Evolutionary conservation across 179 eudicot species (phyloP), one percentile per base, ranked within the genome.

Genomic region (Spinacia oleracea): DNA sequence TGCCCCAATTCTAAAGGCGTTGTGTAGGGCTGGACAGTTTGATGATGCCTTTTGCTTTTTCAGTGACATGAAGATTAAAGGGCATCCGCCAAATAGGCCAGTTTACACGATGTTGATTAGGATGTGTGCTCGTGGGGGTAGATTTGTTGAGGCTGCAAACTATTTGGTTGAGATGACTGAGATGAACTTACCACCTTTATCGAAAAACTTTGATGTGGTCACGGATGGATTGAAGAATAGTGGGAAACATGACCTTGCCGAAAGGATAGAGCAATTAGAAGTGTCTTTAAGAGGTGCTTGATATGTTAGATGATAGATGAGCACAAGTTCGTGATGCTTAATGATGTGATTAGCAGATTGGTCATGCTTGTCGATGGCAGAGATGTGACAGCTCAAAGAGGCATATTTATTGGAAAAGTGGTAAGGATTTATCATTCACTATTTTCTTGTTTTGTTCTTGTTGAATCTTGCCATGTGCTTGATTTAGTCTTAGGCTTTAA

Each of bases 131-230:
- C 98, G 98, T 70, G 98, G 95, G 48, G 97, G 93, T 72, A 89
- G 91, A 81, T 91, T 84, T 88, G 89, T 95, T 16, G 95, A 93
- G 84, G 98, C 97, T 29, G 98, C 94, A 10, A 95, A 95, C 82
- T 95, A 95, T 86, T 79, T 95, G 88, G 86, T 90, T 83, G 98
- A 95, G 86, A 95, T 95, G 98, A 90, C 98, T 9, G 98, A 93
- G 89, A 72, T 90, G 34, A 85, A 81, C 74, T 84, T 95, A 73
- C 67, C 79, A 58, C 98, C 98, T 51, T 80, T 90, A 89, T 86
- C 98, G 1, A 83, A 81, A 71, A 89, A 85, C 78, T 95, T 95
- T 84, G 98, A 93, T 84, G 88, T 93, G 98, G 96, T 95, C 43
- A 90, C 97, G 71, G 98, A 95, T 86, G 98, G 98, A 21, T 87